phyloP scores from a whole-genome alignment of 805 yeast species.

The Wickerhamomyces queroliae region DNA sequence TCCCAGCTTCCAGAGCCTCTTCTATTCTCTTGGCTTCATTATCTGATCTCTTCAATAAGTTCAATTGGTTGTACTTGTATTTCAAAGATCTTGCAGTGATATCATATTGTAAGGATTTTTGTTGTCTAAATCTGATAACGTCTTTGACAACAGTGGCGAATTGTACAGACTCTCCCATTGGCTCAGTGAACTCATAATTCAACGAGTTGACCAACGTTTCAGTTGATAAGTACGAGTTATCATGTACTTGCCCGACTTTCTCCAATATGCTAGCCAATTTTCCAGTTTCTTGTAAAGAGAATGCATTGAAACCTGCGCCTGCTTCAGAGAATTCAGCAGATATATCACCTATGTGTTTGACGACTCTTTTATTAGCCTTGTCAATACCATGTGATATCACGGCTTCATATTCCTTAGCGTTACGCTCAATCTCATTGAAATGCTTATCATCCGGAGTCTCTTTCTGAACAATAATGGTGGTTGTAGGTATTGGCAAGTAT shows the following conservation, averaged over 20 bases:
- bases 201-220: slow-evolving; percentile 44
- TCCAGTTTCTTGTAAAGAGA: slow-evolving; percentile 40
- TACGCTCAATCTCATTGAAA: slow-evolving; percentile 35
- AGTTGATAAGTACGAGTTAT: slow-evolving; percentile 53
- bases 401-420: slow-evolving; percentile 39
- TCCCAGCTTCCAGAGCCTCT: slow-evolving; percentile 19
- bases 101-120: slow-evolving; percentile 41
- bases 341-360: slow-evolving; percentile 44
- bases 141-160: slow-evolving; percentile 50
- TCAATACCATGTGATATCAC: slow-evolving; percentile 45
- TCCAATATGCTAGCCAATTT: slow-evolving; percentile 54
- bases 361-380: slow-evolving; percentile 48
- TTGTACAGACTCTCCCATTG: slow-evolving; percentile 67
- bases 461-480: slow-evolving; percentile 20
- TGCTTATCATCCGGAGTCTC: slow-evolving; percentile 30
- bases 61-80: slow-evolving; percentile 27
- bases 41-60: slow-evolving; percentile 35
- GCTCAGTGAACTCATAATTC: slow-evolving; percentile 58
- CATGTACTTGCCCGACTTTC: slow-evolving; percentile 80
- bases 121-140: slow-evolving; percentile 48
- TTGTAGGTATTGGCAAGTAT: slow-evolving; percentile 55
- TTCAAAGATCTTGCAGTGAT: slow-evolving; percentile 33
- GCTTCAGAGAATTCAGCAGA: slow-evolving; percentile 64
- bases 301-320: slow-evolving; percentile 61
- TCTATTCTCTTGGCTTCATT: slow-evolving; percentile 38